A percentile compares a stretch with the other conserved stretches of the same genome.
phyloP scores from a whole-genome alignment of 116 monocot species.

The Iris pallida region DNA sequence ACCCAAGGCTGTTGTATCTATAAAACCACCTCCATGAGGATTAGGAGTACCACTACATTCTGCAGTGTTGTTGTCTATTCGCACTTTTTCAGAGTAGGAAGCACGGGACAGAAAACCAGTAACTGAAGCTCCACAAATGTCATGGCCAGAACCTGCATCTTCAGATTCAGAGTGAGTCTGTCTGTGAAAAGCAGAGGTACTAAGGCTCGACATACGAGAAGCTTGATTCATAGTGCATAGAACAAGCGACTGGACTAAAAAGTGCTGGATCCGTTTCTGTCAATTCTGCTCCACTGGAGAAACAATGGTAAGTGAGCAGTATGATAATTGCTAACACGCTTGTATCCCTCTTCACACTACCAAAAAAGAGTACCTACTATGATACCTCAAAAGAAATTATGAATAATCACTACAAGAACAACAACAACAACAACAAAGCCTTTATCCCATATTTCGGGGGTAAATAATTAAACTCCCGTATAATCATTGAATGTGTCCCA shows the following conservation, averaged over 20 bases:
- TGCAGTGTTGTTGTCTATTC: slow-evolving; percentile 3
- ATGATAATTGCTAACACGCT: too few species aligned
- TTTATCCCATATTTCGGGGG: too few species aligned
- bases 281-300: too few species aligned
- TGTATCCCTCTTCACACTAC: too few species aligned
- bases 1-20: slow-evolving; percentile 7
- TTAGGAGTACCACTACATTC: background rate
- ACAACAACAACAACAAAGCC: too few species aligned
- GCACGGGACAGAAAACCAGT: slow-evolving; percentile 14
- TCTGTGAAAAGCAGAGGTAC: slow-evolving; percentile 21
- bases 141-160: slow-evolving; percentile 43
- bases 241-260: slow-evolving; percentile 9
- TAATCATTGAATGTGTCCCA: too few species aligned
- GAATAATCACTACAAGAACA: too few species aligned
- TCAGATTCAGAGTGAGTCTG: slow-evolving; percentile 40
- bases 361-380: too few species aligned
- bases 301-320: too few species aligned
- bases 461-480: too few species aligned
- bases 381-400: too few species aligned
- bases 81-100: slow-evolving; percentile 13
- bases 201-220: slow-evolving; percentile 27
- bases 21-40: background rate
- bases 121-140: slow-evolving; percentile 16
- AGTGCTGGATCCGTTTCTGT: slow-evolving; percentile 10
- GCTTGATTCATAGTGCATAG: slow-evolving; percentile 11